phyloP scores from a whole-genome alignment of 2,329 filamentous ascomycete genomes.

The Juglanconis juglandina region DNA sequence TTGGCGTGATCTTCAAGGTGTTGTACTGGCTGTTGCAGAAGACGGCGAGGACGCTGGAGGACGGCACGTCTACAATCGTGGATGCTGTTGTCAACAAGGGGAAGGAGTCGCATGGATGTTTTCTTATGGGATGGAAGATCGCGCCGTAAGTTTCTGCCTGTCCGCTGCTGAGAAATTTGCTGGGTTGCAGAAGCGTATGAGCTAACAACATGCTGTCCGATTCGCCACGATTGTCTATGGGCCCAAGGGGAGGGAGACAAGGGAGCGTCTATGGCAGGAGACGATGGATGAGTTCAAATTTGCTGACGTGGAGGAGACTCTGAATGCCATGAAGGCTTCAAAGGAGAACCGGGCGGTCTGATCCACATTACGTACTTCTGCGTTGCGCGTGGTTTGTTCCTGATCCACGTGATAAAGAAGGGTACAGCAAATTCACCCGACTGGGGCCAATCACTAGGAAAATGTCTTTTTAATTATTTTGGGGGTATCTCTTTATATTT shows the following conservation, averaged over 20 bases:
- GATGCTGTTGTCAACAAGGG: conserved; percentile 6
- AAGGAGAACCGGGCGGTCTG: neutral
- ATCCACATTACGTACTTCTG: too few relatives aligned
- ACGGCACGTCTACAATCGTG: neutral
- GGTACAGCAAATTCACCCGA: too few relatives aligned
- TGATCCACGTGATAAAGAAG: too few relatives aligned
- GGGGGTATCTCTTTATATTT: too few relatives aligned
- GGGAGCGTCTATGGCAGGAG: neutral
- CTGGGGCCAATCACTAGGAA: too few relatives aligned
- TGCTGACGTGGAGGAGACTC: neutral
- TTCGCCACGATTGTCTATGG: neutral
- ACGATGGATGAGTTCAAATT: conserved; percentile 1
- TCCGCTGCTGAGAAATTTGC: too few relatives aligned
- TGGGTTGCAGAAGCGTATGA: too few relatives aligned
- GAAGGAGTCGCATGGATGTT: conserved; percentile 6
- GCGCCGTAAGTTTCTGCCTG: neutral
- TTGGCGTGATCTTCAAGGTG: neutral
- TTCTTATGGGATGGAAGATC: conserved; percentile 3
- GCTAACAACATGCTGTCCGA: neutral
- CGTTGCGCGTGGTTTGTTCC: too few relatives aligned
- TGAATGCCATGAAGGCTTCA: neutral
- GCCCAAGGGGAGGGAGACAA: neutral
- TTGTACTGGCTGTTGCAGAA: neutral
- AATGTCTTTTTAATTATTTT: too few relatives aligned
- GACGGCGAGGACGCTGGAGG: neutral